Base-by-base conservation (phyloP, 306 rosid species). In the Astragalus glycyphyllos region DNA sequence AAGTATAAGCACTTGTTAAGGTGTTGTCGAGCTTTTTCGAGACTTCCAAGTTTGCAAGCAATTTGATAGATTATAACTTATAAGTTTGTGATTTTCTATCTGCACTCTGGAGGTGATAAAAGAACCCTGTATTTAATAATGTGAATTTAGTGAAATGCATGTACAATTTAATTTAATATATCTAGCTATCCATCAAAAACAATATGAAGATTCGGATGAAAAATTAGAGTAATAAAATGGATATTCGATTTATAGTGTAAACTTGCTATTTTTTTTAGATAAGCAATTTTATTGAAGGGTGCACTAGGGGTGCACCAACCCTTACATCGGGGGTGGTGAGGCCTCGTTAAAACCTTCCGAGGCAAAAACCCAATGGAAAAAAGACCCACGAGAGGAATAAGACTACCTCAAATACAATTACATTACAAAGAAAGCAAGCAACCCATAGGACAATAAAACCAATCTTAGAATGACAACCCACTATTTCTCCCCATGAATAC, bases 61-160 rank as follows among this genome's bases (percentile, higher is more conserved):
- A 83, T 72, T 55, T 46, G 48, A 4, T 69, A 23, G 8, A 81
- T 51, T 46, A 65, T n/a, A n/a, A n/a, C n/a, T n/a, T n/a, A n/a
- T 60, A 7, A 4, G 7, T 59, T 11, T 17, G 78, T 87, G 92
- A 67, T 83, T 44, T 34, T 0, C 9, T 57, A 85, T 5, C 76
- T 87, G 92, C 17, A 2, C 14, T 2, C 65, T 61, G 15, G 84
- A 38, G 75, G 55, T 34, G 12, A 84, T 26, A 37, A 13, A 5
- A 4, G 0, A 64, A 23, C 92, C 92, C 92, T 87, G 69, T 77
- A 37, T 63, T 13, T 1, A 3, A 1, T 38, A 50, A 34, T 0
- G 6, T 16, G 44, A 63, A 13, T 46, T 54, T 7, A 26, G 31
- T 26, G 16, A 26, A 2, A 26, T 26, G 31, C 31, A 26, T 26